Base-by-base conservation (phyloP, 2,329 filamentous ascomycete genomes). In the Epichloe coenophiala region DNA sequence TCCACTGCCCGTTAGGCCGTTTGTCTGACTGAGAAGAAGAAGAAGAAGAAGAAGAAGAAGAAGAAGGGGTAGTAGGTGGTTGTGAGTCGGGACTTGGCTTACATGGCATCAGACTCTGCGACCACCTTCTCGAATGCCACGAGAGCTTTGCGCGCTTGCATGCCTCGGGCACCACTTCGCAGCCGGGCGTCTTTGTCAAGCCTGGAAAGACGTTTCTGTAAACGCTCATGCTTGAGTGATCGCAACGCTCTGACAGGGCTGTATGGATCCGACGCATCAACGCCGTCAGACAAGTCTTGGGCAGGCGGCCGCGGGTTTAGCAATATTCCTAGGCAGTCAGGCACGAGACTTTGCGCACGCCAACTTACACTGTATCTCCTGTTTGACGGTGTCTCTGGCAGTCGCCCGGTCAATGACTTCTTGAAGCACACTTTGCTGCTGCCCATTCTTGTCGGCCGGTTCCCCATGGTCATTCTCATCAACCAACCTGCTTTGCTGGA, bases 81-180 rank as follows among this genome's bases (percentile, higher is more conserved):
- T 15, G 33, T 17, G 13, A 15, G 35, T 31, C 27, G n/a, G 9
- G 33, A 33, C 15, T 15, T 4, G n/a, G 57, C 71, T 61, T 65
- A 83, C 78, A 72, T 48, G 9, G 63, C 63, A 39, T 71, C 65
- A 0, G 78, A 83, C 44, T 80, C 75, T 11, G 77, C 74, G 2
- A 87, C 72, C 15, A 76, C 75, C 55, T 81, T 81, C 60, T 94
- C 88, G 31, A 82, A 77, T 4, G 76, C 76, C 47, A 81, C 78
- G 17, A 93, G 66, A 1, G 81, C 78, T 59, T 93, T 91, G n/a
- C 87, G 74, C 0, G 87, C 87, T 53, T 83, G 77, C 61, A 85
- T 69, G 0, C 88, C 88, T 41, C 88, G 71, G 1, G 85, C 77
- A 36, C 88, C 88, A 59, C 86, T 91, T 48, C 86, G 73, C 40